Base-by-base conservation (phyloP, 2,329 filamentous ascomycete genomes). In the Periconia macrospinosa region DNA sequence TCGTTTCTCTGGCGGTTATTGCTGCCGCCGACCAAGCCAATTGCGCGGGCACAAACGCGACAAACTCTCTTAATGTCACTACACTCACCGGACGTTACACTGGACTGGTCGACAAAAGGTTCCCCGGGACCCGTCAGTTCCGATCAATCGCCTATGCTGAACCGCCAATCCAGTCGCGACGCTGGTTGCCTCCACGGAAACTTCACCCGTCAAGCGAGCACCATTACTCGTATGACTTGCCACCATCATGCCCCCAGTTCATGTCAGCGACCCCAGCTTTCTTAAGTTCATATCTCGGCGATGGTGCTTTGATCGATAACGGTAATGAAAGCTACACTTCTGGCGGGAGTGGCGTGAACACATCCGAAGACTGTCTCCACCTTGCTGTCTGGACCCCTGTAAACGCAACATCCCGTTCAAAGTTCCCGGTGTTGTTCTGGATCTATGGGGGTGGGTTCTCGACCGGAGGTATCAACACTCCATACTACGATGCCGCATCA, bases 401-500 rank as follows among this genome's bases (percentile, higher is more conserved):
- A 2, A 57, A 62, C 1, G 64, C 63, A 2, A 56, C 57, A 7
- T 30, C 33, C 7, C 45, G n/a, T 9, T 8, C 55, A 55, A n/a
- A 65, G 0, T 60, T 77, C 6, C 78, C 78, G 1, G 78, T 81
- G 1, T 60, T 75, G 1, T 72, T 80, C 27, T 81, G 76, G 62
- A 69, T 80, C 43, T 76, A 76, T 13, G 78, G 78, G 3, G 79
- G 79, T 8, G 74, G 75, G 9, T 78, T 76, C 49, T 49, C 63
- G 3, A 72, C 63, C 10, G 78, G 79, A 41, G 78, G 78, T 23
- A 63, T 77, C 30, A 67, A 78, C 35, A 71, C 78, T 1, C 73
- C 76, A 1, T 78, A 49, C 37, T 49, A 59, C 11, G 54, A 47
- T 51, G 44, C 57, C 35, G 17, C 50, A 49, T 44, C 48, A 15